Evolutionary conservation across 352 stramenopile species (phyloP), one percentile per base, ranked within the genome.

Genomic region (Phytophthora ohioensis): DNA sequence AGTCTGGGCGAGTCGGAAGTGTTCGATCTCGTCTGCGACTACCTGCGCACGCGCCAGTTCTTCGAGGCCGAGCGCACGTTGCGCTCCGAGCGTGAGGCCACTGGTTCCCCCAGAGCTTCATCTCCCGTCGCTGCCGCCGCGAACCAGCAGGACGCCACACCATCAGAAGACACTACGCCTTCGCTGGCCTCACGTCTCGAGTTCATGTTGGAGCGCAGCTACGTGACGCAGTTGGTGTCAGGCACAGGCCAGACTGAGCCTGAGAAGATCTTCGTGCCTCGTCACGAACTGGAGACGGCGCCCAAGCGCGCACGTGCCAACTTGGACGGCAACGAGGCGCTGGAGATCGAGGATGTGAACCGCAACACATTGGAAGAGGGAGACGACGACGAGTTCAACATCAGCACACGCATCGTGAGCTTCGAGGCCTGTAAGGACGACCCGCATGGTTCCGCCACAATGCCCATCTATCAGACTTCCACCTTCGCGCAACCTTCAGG

Each of bases 391-490:
- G 81, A 87, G 35, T 81, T 92, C 27, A 87, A 81, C 67, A 79
- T 95, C 21, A 91, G 80, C 65, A 95, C 88, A 39, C 79, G 84
- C 15, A 66, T 95, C 21, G 88, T 95, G 49, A 78, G 77, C 55
- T 95, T 95, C 47, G 86, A 95, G 31, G 84, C 86, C 0, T 95
- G 88, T 63, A 93, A 92, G 53, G 87, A 97, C 69, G 92, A 98
- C 75, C 92, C 91, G 9, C 90, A 98, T 57, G 92, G 92, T 6
- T 94, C 91, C 10, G 87, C 87, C 15, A 94, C 84, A 38, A 98
- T 98, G 90, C 92, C 92, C 34, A 97, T 98, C 67, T 98, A 97
- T 76, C 91, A 97, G 81, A 96, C 91, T 9, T 93, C 84, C 36
- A 97, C 91, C 7, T 98, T 98, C 60, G 88, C 86, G 39, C 91